These are phyloP conservation scores for Cupressus sempervirens DNA, from an alignment of 75 land plant genomes.

Conservation along the genomic window DNA sequence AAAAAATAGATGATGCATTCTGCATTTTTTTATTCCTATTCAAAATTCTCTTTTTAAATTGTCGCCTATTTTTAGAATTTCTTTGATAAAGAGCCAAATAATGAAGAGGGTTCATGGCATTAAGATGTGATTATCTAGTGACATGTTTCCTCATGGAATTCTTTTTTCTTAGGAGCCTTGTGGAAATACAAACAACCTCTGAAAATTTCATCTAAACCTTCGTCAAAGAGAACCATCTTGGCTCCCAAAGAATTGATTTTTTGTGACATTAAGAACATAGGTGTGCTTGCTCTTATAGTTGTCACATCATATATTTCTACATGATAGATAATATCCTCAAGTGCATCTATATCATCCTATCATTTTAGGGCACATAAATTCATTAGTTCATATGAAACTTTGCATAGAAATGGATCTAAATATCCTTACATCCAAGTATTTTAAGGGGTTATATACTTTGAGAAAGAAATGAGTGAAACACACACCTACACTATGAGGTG, in stretches of 20 bases:
- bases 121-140: conserved; percentile 50
- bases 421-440: too few species aligned
- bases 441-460: too few species aligned
- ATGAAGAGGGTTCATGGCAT: too few species aligned
- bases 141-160: conserved; percentile 85
- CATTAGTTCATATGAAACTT: too few species aligned
- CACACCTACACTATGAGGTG: conserved; percentile 87
- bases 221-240: conserved; percentile 97
- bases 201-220: conserved; percentile 95
- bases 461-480: not conserved
- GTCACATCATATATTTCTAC: conserved; percentile 96
- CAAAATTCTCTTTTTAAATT: too few species aligned
- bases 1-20: too few species aligned
- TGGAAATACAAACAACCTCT: conserved; percentile 98
- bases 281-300: conserved; percentile 95
- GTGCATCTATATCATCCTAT: conserved; percentile 95
- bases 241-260: conserved; percentile 95
- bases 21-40: too few species aligned
- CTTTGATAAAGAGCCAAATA: too few species aligned
- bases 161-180: conserved; percentile 96
- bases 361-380: not conserved
- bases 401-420: too few species aligned
- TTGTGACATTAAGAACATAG: conserved; percentile 96
- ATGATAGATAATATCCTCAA: conserved; percentile 94
- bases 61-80: too few species aligned